Percentiles rank a stretch among this genome's conserved stretches.
These are phyloP conservation scores for Cystobasidium sp. DNA, from an alignment of 1,284 basidiomycete genomes.

Conservation along the genomic window DNA sequence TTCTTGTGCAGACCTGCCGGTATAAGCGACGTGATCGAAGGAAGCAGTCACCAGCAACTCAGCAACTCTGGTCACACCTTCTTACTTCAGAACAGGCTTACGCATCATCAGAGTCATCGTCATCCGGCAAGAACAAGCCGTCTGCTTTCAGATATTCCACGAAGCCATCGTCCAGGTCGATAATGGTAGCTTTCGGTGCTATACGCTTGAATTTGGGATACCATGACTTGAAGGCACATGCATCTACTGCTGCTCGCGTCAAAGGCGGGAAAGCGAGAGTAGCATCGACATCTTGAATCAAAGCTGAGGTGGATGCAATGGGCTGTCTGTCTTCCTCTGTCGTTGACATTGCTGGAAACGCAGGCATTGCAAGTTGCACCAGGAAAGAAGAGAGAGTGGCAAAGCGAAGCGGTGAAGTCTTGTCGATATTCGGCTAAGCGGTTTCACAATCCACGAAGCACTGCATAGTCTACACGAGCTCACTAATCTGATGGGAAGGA, in stretches of 20 bases:
- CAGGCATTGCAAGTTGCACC: too few relatives aligned
- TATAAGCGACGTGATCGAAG: slow-evolving; percentile 6
- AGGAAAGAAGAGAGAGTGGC: too few relatives aligned
- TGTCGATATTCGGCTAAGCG: too few relatives aligned
- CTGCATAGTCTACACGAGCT: too few relatives aligned
- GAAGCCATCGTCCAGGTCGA: slow-evolving; percentile 72
- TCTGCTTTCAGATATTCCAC: slow-evolving; percentile 75
- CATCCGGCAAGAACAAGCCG: slow-evolving; percentile 78
- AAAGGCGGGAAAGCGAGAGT: slow-evolving; percentile 62
- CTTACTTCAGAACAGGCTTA: not conserved
- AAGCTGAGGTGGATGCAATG: not conserved
- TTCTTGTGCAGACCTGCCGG: not conserved
- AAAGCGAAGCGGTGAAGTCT: too few relatives aligned
- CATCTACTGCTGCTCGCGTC: slow-evolving; percentile 65
- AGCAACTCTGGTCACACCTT: not conserved
- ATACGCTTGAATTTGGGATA: slow-evolving; percentile 72
- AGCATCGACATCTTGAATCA: not conserved
- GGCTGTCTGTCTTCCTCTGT: not conserved
- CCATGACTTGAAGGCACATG: slow-evolving; percentile 87
- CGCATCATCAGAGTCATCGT: slow-evolving; percentile 63
- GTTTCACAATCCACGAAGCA: too few relatives aligned
- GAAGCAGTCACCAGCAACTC: not conserved
- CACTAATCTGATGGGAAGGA: too few relatives aligned
- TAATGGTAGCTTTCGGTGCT: slow-evolving; percentile 77
- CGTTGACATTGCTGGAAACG: too few relatives aligned